Conservation (phyloP, 805 yeast genomes). For the Candida sanyiensis region DNA sequence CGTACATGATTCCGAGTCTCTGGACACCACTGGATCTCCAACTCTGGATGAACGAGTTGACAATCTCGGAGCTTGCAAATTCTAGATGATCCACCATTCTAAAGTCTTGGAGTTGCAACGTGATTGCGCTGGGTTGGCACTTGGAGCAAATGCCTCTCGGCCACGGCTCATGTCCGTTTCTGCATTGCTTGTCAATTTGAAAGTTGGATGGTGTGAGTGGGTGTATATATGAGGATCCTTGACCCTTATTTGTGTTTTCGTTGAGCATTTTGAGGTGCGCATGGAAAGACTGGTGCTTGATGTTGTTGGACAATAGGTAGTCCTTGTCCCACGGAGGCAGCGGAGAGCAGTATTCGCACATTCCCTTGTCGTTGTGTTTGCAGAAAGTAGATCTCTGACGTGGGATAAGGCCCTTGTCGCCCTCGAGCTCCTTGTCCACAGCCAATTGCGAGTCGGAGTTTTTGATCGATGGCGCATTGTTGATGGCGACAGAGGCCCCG, state of each 20-base stretch:
- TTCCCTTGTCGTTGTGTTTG: conserved; percentile 86
- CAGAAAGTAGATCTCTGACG: conserved; percentile 62
- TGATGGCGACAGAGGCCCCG: conserved; percentile 7
- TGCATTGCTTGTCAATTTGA: conserved; percentile 58
- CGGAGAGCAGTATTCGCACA: conserved; percentile 97
- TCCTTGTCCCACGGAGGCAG: conserved; percentile 89
- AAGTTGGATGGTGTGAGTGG: conserved; percentile 73
- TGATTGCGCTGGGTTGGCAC: conserved; percentile 94
- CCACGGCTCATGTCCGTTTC: conserved; percentile 86
- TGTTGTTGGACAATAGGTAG: conserved; percentile 66
- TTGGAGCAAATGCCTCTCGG: conserved; percentile 92
- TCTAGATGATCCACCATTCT: conserved; percentile 98
- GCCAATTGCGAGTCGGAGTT: conserved; percentile 44
- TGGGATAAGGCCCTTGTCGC: conserved; percentile 64
- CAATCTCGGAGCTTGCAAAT: conserved; percentile 64
- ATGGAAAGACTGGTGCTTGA: conserved; percentile 86
- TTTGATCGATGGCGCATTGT: background rate
- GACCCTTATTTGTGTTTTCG: conserved; percentile 52
- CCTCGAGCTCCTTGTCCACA: conserved; percentile 63
- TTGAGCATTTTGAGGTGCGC: conserved; percentile 72
- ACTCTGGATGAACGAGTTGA: conserved; percentile 79
- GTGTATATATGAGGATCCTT: conserved; percentile 64
- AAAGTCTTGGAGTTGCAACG: conserved; percentile 81
- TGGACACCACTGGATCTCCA: conserved; percentile 91
- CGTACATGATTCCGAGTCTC: conserved; percentile 80